Percentiles rank a stretch among this genome's conserved stretches.
Evolutionary conservation across 495 filamentous ascomycete genomes (phyloP).

Genomic region (Aspergillus conjunctus): DNA sequence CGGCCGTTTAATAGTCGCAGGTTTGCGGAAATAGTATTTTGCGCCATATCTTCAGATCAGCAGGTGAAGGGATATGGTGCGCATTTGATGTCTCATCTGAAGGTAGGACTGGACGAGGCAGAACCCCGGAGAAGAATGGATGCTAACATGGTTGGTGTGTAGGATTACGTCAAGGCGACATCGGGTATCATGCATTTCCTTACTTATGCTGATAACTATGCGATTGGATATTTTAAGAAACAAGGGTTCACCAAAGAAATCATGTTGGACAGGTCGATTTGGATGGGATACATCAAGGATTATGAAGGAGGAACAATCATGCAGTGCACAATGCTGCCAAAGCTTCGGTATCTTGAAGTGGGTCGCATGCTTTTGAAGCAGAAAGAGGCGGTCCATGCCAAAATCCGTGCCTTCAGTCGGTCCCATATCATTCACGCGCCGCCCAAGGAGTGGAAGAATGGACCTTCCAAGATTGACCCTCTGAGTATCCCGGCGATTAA

Average conservation of each 20-base stretch:
- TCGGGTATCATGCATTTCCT: slow-evolving; percentile 98
- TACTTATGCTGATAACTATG: slow-evolving; percentile 98
- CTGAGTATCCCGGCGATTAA: slow-evolving; percentile 81
- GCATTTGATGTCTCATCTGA: slow-evolving; percentile 96
- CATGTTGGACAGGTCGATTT: slow-evolving; percentile 81
- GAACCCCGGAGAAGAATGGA: neutral
- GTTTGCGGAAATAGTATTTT: slow-evolving; percentile 98
- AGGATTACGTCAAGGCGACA: slow-evolving; percentile 96
- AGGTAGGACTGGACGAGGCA: slow-evolving; percentile 43
- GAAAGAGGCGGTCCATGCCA: slow-evolving; percentile 90
- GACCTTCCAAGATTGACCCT: slow-evolving; percentile 70
- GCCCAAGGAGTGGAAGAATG: slow-evolving; percentile 82
- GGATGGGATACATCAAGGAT: slow-evolving; percentile 99
- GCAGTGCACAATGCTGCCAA: slow-evolving; percentile 97
- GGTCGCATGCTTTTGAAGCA: slow-evolving; percentile 97
- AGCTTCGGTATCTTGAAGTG: slow-evolving; percentile 89
- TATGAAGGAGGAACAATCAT: slow-evolving; percentile 99
- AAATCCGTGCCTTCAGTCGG: slow-evolving; percentile 88
- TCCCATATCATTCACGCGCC: slow-evolving; percentile 85
- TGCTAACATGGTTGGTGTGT: slow-evolving; percentile 20
- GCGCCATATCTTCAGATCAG: slow-evolving; percentile 95
- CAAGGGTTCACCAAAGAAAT: slow-evolving; percentile 99
- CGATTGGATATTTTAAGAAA: slow-evolving; percentile 99
- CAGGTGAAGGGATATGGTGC: slow-evolving; percentile 99
- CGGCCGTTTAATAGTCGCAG: slow-evolving; percentile 89